A percentile compares a stretch with the other conserved stretches of the same genome.
Evolutionary conservation across 805 yeast genomes (phyloP).

Genomic region (Zygosaccharomyces gambellarensis): DNA sequence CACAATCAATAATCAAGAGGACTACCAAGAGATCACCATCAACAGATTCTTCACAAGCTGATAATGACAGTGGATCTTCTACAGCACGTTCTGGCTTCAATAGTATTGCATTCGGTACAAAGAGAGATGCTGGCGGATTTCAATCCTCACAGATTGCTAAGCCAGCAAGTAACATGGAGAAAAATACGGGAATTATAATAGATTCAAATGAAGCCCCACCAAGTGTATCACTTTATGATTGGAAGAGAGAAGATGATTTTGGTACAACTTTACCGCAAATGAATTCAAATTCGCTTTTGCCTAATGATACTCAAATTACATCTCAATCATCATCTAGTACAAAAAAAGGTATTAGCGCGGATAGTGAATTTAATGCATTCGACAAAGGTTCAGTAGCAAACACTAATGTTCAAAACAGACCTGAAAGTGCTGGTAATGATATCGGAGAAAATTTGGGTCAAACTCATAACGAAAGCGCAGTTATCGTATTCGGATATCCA

Average conservation of each 20-base stretch:
- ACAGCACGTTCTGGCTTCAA: slow-evolving; percentile 34
- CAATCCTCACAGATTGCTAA: slow-evolving; percentile 12
- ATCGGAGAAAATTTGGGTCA: slow-evolving; percentile 1
- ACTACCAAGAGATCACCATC: slow-evolving; percentile 21
- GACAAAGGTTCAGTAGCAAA: slow-evolving; percentile 12
- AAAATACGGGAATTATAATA: slow-evolving; percentile 23
- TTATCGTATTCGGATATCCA: slow-evolving; percentile 85
- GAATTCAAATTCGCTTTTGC: slow-evolving; percentile 3
- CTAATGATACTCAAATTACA: slow-evolving; percentile 2
- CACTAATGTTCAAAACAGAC: not conserved
- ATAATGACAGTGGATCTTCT: slow-evolving; percentile 6
- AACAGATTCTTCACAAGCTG: slow-evolving; percentile 10
- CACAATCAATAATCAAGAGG: slow-evolving; percentile 45
- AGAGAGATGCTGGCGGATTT: slow-evolving; percentile 20
- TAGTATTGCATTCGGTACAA: slow-evolving; percentile 38
- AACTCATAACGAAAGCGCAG: slow-evolving; percentile 49
- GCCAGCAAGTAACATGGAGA: slow-evolving; percentile 16
- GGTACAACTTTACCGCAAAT: slow-evolving; percentile 17
- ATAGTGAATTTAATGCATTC: slow-evolving; percentile 17
- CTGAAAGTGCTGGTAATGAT: slow-evolving; percentile 7
- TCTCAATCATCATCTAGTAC: slow-evolving; percentile 7
- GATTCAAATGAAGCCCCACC: slow-evolving; percentile 43
- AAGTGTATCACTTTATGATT: slow-evolving; percentile 37
- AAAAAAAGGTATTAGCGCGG: slow-evolving; percentile 4
- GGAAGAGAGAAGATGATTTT: slow-evolving; percentile 39